phyloP scores from a whole-genome alignment of 768 basidiomycete species.

The Mycena sanguinolenta region DNA sequence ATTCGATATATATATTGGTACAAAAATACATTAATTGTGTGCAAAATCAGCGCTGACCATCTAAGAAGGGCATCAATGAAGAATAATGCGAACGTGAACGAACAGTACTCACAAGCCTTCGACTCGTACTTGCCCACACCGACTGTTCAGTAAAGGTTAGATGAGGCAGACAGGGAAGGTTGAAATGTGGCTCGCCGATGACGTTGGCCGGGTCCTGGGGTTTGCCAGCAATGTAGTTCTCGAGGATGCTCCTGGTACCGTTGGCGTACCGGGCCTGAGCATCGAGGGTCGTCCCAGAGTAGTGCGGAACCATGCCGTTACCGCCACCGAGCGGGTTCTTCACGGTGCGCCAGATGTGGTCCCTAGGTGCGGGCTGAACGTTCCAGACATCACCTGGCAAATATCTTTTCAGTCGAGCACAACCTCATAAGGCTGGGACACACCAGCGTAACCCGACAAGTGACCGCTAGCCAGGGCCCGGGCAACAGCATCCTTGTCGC shows the following conservation, averaged over 20 bases:
- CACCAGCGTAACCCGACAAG: constrained; percentile 69
- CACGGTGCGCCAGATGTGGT: constrained; percentile 89
- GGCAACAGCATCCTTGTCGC: constrained; percentile 85
- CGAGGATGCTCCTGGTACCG: constrained; percentile 77
- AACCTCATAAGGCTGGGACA: not conserved
- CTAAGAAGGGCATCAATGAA: constrained; percentile 43
- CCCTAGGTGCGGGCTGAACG: constrained; percentile 87
- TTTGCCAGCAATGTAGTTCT: constrained; percentile 74
- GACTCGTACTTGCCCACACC: constrained; percentile 69
- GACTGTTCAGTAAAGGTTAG: constrained; percentile 46
- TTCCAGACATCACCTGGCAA: constrained; percentile 80
- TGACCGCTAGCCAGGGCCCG: constrained; percentile 83
- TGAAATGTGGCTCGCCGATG: constrained; percentile 54
- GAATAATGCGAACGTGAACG: not conserved
- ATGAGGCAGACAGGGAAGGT: too few species aligned
- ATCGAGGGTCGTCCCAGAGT: constrained; percentile 91
- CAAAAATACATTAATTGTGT: constrained; percentile 18
- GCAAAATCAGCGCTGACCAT: constrained; percentile 62
- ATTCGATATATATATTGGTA: constrained; percentile 32
- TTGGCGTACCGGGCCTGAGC: constrained; percentile 89
- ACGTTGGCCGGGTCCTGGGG: constrained; percentile 84
- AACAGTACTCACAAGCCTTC: constrained; percentile 55
- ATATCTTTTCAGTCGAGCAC: not conserved
- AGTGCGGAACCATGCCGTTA: constrained; percentile 92
- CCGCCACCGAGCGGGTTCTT: constrained; percentile 87